A percentile compares a stretch with the other conserved stretches of the same genome.
Conservation (phyloP, 257 asterid species). For the Nicotiana obtusifolia region DNA sequence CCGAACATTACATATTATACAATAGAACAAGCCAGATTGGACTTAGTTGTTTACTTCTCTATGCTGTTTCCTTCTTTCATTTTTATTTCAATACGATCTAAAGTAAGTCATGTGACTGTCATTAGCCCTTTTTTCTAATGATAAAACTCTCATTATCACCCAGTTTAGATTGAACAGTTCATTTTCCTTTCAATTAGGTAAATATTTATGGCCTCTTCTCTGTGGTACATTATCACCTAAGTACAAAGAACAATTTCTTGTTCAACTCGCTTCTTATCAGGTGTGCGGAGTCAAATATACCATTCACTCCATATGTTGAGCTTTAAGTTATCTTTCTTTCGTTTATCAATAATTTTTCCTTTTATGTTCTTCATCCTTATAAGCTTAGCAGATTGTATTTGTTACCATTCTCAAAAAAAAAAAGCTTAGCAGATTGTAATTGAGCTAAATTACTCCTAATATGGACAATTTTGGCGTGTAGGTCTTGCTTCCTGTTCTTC, state of each 20-base stretch:
- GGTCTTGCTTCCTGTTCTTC: slow-evolving; percentile 93
- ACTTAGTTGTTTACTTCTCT: background rate
- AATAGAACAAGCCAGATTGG: background rate
- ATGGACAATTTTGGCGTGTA: slow-evolving; percentile 22
- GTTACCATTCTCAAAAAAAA: no score
- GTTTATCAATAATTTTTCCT: background rate
- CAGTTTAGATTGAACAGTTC: background rate
- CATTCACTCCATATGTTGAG: background rate
- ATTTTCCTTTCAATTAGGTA: background rate
- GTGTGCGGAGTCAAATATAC: background rate
- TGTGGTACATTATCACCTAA: background rate
- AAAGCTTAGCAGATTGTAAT: background rate
- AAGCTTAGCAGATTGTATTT: background rate
- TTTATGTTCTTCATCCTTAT: background rate
- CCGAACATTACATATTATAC: background rate
- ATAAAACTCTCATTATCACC: background rate
- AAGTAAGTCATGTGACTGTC: background rate
- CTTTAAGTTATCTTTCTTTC: background rate
- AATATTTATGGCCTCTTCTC: background rate
- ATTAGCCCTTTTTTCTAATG: background rate
- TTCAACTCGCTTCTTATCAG: background rate
- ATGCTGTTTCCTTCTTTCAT: background rate
- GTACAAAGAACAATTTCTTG: background rate
- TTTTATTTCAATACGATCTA: background rate
- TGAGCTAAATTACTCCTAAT: background rate